Evolutionary conservation across 139 green algal species (phyloP), one percentile per base, ranked within the genome.

Genomic region (Parachlorella kessleri): DNA sequence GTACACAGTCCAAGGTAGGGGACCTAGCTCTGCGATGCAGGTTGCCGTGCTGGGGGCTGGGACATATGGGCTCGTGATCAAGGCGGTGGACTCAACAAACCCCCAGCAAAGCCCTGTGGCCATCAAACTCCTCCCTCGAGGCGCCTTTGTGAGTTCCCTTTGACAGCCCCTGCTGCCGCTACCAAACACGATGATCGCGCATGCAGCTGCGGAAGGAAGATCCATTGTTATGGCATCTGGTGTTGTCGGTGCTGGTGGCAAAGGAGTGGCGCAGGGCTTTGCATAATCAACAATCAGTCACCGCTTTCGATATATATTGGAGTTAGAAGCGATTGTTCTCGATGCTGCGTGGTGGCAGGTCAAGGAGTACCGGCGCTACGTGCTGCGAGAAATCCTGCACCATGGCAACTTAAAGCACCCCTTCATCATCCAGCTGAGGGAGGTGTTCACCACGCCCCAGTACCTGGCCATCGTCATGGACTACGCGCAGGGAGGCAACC

Each of bases 401-500:
- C 88, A 93, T 72, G 77, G 78, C 36, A 78, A 70, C 26, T 71
- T 92, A 10, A 76, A 71, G 55, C 88, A 92, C 80, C 87, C 87
- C 39, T 89, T 89, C 81, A 85, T 92, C 37, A 66, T 91, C 7
- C 65, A 73, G 10, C 21, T 88, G 6, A 80, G 79, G 30, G 77
- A 89, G 76, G 82, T 83, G 24, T 91, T 90, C 67, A 28, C 92
- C 41, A 91, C 87, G 21, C 79, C 78, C 9, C 74, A 77, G 28
- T 77, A 91, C 72, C 66, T 93, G 42, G 84, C 71, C 14, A 89
- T 93, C 32, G 84, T 86, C 10, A 93, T 92, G 87, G 88, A 93
- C 66, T 92, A 85, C 72, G 88, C 91, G 23, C 68, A 76, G 10
- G 90, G 92, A 4, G 93, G 93, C 3, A 91, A 97, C 79, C 76